phyloP scores from a whole-genome alignment of 1,139 yeast genomes.

The Saccharomyces hybrid region DNA sequence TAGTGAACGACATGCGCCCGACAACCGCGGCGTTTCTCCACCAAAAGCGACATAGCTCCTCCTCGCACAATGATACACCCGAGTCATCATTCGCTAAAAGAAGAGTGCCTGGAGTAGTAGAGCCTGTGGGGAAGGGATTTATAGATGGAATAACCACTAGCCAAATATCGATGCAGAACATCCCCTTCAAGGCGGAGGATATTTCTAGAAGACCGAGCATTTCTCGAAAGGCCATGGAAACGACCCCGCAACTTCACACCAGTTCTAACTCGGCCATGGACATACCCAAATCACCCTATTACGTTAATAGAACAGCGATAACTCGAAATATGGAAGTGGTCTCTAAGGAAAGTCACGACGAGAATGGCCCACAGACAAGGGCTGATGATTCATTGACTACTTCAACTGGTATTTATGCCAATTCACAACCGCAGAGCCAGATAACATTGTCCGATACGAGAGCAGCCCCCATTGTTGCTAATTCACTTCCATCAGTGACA shows the following conservation, averaged over 20 bases:
- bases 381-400: too few relatives aligned
- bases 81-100: not conserved
- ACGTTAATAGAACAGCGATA: not conserved
- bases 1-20: not conserved
- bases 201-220: not conserved
- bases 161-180: not conserved
- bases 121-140: not conserved
- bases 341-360: not conserved
- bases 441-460: too few relatives aligned
- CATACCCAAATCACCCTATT: not conserved
- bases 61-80: slow-evolving; percentile 1
- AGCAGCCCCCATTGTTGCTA: slow-evolving; percentile 17
- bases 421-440: too few relatives aligned
- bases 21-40: slow-evolving; percentile 1
- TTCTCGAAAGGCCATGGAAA: not conserved
- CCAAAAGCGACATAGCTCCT: slow-evolving; percentile 4
- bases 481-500: slow-evolving; percentile 28
- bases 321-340: not conserved
- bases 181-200: not conserved
- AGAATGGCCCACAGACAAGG: not conserved
- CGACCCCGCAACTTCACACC: not conserved
- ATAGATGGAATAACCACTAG: not conserved
- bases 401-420: too few relatives aligned
- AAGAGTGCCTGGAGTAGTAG: not conserved
- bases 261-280: not conserved